Evolutionary conservation across 805 yeast genomes (phyloP), one percentile per base, ranked within the genome.

Genomic region (Candida rishiriensis): DNA sequence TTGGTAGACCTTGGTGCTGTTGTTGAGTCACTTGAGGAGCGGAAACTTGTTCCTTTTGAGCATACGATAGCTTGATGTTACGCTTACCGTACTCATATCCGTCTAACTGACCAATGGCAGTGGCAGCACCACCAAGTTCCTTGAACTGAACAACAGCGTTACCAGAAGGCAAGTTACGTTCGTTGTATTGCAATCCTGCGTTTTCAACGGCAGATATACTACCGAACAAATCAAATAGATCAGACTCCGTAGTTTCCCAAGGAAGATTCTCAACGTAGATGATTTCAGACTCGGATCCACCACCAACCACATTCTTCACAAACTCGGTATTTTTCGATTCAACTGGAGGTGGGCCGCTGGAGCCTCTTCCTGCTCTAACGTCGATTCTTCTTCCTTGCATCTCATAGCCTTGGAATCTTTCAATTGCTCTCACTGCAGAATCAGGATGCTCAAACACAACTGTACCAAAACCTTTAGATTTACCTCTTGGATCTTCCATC

Each of bases 21-120:
- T n/a, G n/a, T n/a, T n/a, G n/a, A n/a, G n/a, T n/a, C n/a, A 29
- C 15, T 8, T 38, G 34, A 29, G 29, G 31, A 33, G 32, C 28
- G 13, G 36, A n/a, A 10, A 35, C 33, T 11, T 33, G 39, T 14
- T 42, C 45, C 46, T 60, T 68, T 45, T 69, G 67, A 14, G 90
- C 97, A 64, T 73, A 90, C 1, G 89, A 69, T 33, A 91, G 76
- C 21, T 65, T 70, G 52, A 90, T 69, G 49, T 76, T 79, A 56
- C 95, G 81, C 35, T 83, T 87, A 55, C 97, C 98, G 59, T 90
- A 91, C 47, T 75, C 79, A 68, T 90, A 91, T 41, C 80, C 81
- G 59, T 87, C 75, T 57, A 93, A 75, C 65, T 84, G 85, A 37
- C 71, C 70, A 53, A 91, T 80, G 40, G 96, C 91, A 39, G 72